Evolutionary conservation across 768 basidiomycete species (phyloP), one percentile per base, ranked within the genome.

Genomic region (Nidularia pulvinata): DNA sequence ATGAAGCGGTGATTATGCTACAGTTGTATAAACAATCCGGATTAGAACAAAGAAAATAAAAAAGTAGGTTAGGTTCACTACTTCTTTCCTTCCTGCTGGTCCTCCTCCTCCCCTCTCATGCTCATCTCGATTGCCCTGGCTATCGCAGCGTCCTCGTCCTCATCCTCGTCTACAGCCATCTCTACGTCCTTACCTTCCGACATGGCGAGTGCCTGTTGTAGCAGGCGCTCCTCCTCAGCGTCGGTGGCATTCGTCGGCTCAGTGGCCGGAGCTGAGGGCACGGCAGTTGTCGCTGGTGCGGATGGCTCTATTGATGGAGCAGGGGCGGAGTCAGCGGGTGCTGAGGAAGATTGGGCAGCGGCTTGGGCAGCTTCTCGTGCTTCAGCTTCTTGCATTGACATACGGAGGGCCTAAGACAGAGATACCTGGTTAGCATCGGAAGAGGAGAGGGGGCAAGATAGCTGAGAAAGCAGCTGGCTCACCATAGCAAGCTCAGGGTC

Each of bases 401-500:
- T 93, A 35, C 95, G 90, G 42, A 99, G 81, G 7, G 95, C 96
- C 95, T 97, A 51, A 7, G 37, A 46, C 35, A 34, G 13, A 34
- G 33, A 46, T 19, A 42, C 32, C 4, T 51, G 55, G 32, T 46
- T 4, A 19, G 43, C 37, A 33, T 42, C 19, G 43, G 14, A 42
- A 14, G 11, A 46, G 14, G n/a, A 37, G 22, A 33, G 44, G 35
- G 11, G 25, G 19, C n/a, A 53, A n/a, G n/a, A n/a, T n/a, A n/a
- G n/a, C n/a, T n/a, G n/a, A n/a, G n/a, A n/a, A n/a, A n/a, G n/a
- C n/a, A 33, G 6, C 5, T 49, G 22, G 69, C 81, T 55, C 53
- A 93, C 95, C 93, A 98, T 94, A 2, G 97, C 96, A 46, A 99
- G 79, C 68, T 98, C 96, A 0, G 96, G 96, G 65, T 98, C 96